A percentile compares a stretch with the other conserved stretches of the same genome.
phyloP scores from a whole-genome alignment of 257 asterid species.

The Solanum okadae region DNA sequence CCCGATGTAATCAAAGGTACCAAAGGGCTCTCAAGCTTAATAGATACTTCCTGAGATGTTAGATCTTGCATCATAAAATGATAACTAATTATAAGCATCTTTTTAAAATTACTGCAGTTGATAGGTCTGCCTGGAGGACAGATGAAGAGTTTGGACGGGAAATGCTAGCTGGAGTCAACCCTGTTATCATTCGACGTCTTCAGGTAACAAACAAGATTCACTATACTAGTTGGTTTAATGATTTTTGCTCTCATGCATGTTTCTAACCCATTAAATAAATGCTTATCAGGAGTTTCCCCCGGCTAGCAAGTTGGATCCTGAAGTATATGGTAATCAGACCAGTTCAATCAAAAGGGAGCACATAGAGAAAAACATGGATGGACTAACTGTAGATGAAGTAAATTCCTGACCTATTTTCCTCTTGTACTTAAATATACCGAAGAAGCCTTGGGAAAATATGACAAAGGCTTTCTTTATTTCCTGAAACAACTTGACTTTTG shows the following conservation, averaged over 20 bases:
- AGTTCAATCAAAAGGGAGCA: conserved; percentile 52
- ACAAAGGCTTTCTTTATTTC: background rate
- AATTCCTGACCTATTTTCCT: background rate
- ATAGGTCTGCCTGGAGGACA: conserved; percentile 86
- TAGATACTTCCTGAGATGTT: background rate
- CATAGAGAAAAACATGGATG: conserved; percentile 57
- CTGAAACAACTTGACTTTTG: background rate
- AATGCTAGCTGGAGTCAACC: conserved; percentile 96
- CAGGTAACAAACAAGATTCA: conserved; percentile 22
- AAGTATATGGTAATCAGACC: conserved; percentile 50
- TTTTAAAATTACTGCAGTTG: conserved; percentile 32
- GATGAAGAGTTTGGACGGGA: conserved; percentile 91
- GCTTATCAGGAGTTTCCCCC: conserved; percentile 76
- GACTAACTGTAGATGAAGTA: conserved; percentile 60
- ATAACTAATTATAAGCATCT: background rate
- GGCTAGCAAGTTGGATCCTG: conserved; percentile 46
- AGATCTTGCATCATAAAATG: background rate
- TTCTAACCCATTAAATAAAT: background rate
- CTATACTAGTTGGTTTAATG: background rate
- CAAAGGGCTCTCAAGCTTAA: background rate
- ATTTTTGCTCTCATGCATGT: background rate
- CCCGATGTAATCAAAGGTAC: conserved; percentile 80
- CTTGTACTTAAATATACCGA: background rate
- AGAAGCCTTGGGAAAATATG: background rate
- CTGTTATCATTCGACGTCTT: conserved; percentile 58